Percentiles rank a stretch among this genome's conserved stretches.
These are phyloP conservation scores for Xylariaceae sp. DNA, from an alignment of 2,329 filamentous ascomycete genomes.

Conservation along the genomic window DNA sequence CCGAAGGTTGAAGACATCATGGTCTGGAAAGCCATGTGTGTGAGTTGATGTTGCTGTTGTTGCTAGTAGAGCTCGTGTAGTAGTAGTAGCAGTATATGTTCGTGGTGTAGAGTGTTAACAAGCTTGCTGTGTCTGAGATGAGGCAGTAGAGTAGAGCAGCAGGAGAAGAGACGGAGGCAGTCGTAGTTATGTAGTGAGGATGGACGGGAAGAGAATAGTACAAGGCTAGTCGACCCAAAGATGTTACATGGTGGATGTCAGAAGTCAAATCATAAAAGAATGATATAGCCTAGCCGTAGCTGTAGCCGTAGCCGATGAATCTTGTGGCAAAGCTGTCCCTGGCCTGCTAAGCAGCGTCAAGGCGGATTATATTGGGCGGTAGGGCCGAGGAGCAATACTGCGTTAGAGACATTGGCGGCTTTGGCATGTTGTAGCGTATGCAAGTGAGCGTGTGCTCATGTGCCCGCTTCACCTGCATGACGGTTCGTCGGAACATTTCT, in stretches of 20 bases:
- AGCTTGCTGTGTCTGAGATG: constrained; percentile 1
- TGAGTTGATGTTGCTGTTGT: not conserved
- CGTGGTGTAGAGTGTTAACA: not conserved
- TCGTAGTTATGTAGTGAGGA: constrained; percentile 21
- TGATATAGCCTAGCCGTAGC: constrained; percentile 8
- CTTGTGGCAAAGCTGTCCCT: constrained; percentile 27
- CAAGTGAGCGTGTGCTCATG: constrained; percentile 31
- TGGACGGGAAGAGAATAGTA: constrained; percentile 14
- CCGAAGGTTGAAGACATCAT: constrained; percentile 36
- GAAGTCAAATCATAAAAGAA: constrained; percentile 26
- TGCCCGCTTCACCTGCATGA: constrained; percentile 33
- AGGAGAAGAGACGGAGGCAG: not conserved
- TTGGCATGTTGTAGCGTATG: constrained; percentile 32
- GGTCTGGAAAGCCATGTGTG: constrained; percentile 17
- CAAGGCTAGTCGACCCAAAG: constrained; percentile 26
- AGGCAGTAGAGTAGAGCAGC: not conserved
- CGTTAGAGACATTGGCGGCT: constrained; percentile 33
- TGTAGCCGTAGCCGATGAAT: constrained; percentile 9
- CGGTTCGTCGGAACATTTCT: constrained; percentile 30
- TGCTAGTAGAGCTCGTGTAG: constrained; percentile 3
- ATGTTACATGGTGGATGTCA: constrained; percentile 30
- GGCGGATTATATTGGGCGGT: constrained; percentile 35
- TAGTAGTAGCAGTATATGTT: not conserved
- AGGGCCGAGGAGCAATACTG: constrained; percentile 35
- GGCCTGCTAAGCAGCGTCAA: constrained; percentile 29